A percentile compares a stretch with the other conserved stretches of the same genome.
phyloP scores from a whole-genome alignment of 1,284 basidiomycete genomes.

The Cryptococcus jaspeensis region DNA sequence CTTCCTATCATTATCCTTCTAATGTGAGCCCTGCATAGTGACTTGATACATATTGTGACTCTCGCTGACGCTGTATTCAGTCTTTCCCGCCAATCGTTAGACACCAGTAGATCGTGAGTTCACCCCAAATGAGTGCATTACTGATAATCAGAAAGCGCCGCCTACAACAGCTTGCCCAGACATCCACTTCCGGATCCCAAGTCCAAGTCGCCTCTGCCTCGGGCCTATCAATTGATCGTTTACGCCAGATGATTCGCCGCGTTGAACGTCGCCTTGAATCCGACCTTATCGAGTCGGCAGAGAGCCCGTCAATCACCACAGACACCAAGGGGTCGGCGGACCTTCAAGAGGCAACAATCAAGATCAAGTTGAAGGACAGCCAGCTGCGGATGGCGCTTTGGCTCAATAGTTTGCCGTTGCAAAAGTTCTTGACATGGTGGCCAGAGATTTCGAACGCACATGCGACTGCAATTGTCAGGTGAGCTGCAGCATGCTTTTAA shows the following conservation, averaged over 20 bases:
- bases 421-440: constrained; percentile 43
- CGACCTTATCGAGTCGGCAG: constrained; percentile 32
- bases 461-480: constrained; percentile 45
- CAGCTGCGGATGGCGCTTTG: constrained; percentile 42
- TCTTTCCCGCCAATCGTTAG: constrained; percentile 32
- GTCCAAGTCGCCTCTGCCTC: constrained; percentile 20
- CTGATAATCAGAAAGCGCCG: constrained; percentile 23
- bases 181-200: constrained; percentile 1
- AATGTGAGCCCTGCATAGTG: constrained; percentile 17
- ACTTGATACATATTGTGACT: background rate
- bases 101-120: constrained; percentile 35
- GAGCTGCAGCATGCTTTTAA: constrained; percentile 5
- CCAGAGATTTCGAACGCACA: constrained; percentile 44
- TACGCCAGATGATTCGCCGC: constrained; percentile 33
- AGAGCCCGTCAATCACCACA: constrained; percentile 9
- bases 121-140: background rate
- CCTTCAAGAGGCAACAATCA: constrained; percentile 18
- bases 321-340: background rate
- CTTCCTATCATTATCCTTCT: constrained; percentile 53
- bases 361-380: constrained; percentile 29
- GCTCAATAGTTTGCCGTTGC: constrained; percentile 36
- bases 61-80: constrained; percentile 7
- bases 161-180: constrained; percentile 33
- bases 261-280: constrained; percentile 39
- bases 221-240: constrained; percentile 33